A percentile compares a stretch with the other conserved stretches of the same genome.
These are phyloP conservation scores for Mycotypha africana DNA, from an alignment of 371 early-diverging fungal genomes.

Conservation along the genomic window DNA sequence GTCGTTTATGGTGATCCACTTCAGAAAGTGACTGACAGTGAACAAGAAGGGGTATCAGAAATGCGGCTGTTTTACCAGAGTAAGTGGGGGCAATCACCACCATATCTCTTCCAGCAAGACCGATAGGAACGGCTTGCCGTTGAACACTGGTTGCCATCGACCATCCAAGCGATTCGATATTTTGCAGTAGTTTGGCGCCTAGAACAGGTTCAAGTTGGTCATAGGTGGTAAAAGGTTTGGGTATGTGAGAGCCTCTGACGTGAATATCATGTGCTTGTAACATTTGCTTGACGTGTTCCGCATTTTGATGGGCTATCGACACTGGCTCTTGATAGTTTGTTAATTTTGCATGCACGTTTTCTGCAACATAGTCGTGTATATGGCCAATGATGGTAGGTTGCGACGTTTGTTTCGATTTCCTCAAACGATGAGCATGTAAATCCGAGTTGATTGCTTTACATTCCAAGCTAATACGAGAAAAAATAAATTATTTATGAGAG, in stretches of 20 bases:
- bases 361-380: constrained; percentile 18
- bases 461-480: constrained; percentile 31
- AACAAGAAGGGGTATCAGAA: constrained; percentile 45
- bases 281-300: constrained; percentile 26
- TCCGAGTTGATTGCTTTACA: constrained; percentile 39
- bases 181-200: constrained; percentile 30
- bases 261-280: constrained; percentile 36
- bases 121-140: constrained; percentile 63
- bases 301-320: constrained; percentile 21
- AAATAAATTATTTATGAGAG: no score
- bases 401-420: background rate
- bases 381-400: background rate
- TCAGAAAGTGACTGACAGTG: constrained; percentile 47
- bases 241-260: constrained; percentile 41
- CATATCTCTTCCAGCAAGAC: constrained; percentile 63
- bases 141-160: constrained; percentile 52
- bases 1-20: constrained; percentile 24
- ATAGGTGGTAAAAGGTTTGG: constrained; percentile 46
- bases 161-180: constrained; percentile 39
- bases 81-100: constrained; percentile 66
- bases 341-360: constrained; percentile 38
- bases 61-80: constrained; percentile 58
- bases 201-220: constrained; percentile 37
- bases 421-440: constrained; percentile 8
- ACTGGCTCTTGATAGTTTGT: constrained; percentile 48